Evolutionary conservation across 768 basidiomycete species (phyloP), one percentile per base, ranked within the genome.

Genomic region (Boletus sp.): DNA sequence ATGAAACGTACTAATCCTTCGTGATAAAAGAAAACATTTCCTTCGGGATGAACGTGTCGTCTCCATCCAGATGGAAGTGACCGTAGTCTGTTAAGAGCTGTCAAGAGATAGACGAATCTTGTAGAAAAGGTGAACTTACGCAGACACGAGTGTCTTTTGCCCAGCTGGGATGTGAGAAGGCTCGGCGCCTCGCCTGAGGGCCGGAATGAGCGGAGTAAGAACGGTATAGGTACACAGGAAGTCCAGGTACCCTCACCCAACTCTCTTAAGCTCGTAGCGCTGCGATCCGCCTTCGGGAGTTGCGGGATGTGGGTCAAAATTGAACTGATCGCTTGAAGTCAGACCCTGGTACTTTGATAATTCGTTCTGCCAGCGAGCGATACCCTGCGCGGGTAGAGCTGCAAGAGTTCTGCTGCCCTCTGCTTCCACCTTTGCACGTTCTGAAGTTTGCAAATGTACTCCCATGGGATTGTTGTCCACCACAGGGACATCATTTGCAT

Each of bases 11-110:
- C 59, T 1, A 61, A 33, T 57, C 7, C 46, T 61, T 51, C 41
- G n/a, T 60, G 59, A 33, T 60, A 57, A 29, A 56, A 61, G 21
- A 56, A 5, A 19, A 43, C 49, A 6, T 29, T 38, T 13, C 59
- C 60, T 49, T 62, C 59, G 2, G 59, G 60, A 37, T 60, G 59
- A 23, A 60, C 39, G 40, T 62, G 34, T 15, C 60, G 43, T 7
- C 5, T 61, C 62, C 51, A 62, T 27, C 42, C 51, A 2, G 56
- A 37, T n/a, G 41, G 23, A 29, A 35, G 44, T 21, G 4, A 0
- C 0, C 38, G 50, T 15, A 48, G 15, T 37, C 61, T 62, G 15
- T 51, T 21, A 17, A 8, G 11, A 14, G 30, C 2, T 21, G 4
- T 46, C 30, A 27, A 27, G 14, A 8, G 13, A 10, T 2, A 23